phyloP scores from a whole-genome alignment of 805 yeast genomes.

The Kodamaea leandrae region DNA sequence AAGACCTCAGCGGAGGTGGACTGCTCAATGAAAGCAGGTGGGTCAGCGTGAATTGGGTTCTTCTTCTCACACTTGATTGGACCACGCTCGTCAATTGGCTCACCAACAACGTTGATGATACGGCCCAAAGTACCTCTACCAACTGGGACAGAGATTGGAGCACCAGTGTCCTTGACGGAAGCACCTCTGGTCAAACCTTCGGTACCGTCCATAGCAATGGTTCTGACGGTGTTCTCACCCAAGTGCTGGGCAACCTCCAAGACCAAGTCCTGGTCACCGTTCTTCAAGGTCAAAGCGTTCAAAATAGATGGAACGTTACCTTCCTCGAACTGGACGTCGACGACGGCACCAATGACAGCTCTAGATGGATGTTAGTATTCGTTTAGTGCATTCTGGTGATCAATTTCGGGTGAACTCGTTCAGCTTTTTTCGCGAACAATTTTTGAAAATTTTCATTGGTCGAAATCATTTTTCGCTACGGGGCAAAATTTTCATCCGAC shows the following conservation, averaged over 20 bases:
- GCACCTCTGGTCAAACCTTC: constrained; percentile 99
- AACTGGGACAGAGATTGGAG: constrained; percentile 98
- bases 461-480: constrained; percentile 13
- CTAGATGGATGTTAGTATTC: constrained; percentile 46
- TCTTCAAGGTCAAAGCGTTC: constrained; percentile 90
- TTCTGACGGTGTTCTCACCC: constrained; percentile 99
- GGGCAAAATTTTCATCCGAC: constrained; percentile 2
- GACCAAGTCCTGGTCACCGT: constrained; percentile 74
- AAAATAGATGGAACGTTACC: constrained; percentile 96
- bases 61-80: constrained; percentile 89
- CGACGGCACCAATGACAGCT: constrained; percentile 99
- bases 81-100: constrained; percentile 99
- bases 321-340: constrained; percentile 97
- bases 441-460: constrained; percentile 28
- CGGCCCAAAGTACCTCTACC: constrained; percentile 99
- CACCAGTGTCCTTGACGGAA: constrained; percentile 88
- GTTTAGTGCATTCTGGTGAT: neutral
- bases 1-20: constrained; percentile 96
- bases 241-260: constrained; percentile 99
- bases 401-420: too few relatives aligned
- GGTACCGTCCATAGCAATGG: constrained; percentile 99
- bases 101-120: constrained; percentile 97
- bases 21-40: constrained; percentile 95
- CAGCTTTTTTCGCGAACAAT: constrained; percentile 1
- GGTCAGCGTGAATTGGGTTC: constrained; percentile 98